Evolutionary conservation across 2,329 filamentous ascomycete species (phyloP), one percentile per base, ranked within the genome.

Genomic region (Xylariaceae sp.): DNA sequence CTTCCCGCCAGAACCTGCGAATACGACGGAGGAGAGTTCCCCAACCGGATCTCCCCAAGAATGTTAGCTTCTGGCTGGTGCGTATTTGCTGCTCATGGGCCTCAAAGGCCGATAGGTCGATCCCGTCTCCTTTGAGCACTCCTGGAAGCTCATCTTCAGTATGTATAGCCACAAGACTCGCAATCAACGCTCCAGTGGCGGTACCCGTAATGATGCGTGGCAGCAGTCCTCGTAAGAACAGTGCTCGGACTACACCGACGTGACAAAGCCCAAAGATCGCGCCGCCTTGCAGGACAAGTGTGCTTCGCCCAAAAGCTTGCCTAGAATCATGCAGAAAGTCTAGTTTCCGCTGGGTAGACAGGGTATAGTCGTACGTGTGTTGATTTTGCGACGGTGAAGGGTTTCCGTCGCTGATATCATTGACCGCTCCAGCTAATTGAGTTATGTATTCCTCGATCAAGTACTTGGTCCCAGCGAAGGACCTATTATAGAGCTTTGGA

Each of bases 181-280:
- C 91, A 53, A 95, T 92, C 57, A 96, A 71, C 7, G 91, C 92
- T 12, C 92, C 92, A 0, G 89, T 95, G 4, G 86, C 91, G 1
- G 89, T 95, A 7, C 92, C 92, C 0, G 89, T 89, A 56, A 97
- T 91, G 57, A 96, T 95, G 35, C 89, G 80, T 4, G 93, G 92
- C 37, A 96, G 73, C 14, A 96, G 69, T 0, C 88, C 88, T 22
- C 86, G 80, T 27, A 90, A 69, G 66, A 91, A 88, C 33, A 96
- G 71, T 2, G 90, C 90, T 62, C 92, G 95, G 32, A 95, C 87
- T 5, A 96, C 89, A 6, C 91, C 91, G 4, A 96, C 66, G 65
- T 96, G 92, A 58, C 88, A 95, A 8, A 95, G 70, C 2, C 91
- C 91, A 59, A 96, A 95, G 47, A 95, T 92, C 34, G 89, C 87